These are phyloP conservation scores for Voacanga thouarsii DNA, from an alignment of 257 asterid species.

Conservation along the genomic window DNA sequence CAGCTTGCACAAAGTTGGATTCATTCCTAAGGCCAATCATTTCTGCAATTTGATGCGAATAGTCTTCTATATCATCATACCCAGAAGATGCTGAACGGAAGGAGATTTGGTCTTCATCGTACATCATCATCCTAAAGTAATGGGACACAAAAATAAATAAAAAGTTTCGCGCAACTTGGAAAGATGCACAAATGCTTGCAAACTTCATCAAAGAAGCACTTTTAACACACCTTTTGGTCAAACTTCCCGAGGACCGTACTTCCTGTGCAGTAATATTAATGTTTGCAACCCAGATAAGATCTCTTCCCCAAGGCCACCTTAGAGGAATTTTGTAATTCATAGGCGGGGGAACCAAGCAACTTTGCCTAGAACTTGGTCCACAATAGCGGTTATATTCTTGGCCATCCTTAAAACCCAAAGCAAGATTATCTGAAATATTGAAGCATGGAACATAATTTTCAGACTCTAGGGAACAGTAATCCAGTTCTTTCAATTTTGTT, in stretches of 20 bases:
- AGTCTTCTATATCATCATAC: slow-evolving; percentile 89
- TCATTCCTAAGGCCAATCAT: slow-evolving; percentile 89
- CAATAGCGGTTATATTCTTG: slow-evolving; percentile 71
- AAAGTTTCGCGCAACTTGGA: background rate
- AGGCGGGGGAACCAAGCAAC: slow-evolving; percentile 87
- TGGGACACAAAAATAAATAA: slow-evolving; percentile 11
- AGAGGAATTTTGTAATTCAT: slow-evolving; percentile 78
- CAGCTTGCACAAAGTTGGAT: slow-evolving; percentile 78
- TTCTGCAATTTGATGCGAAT: slow-evolving; percentile 97
- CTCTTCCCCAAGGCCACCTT: slow-evolving; percentile 94
- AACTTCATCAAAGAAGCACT: slow-evolving; percentile 10
- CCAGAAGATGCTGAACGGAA: slow-evolving; percentile 83
- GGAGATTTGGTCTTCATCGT: slow-evolving; percentile 96
- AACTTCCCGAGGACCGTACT: slow-evolving; percentile 90
- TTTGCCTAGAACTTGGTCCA: slow-evolving; percentile 47
- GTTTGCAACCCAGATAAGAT: slow-evolving; percentile 96
- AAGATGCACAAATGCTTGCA: background rate
- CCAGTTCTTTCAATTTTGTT: slow-evolving; percentile 64
- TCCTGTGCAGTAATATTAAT: slow-evolving; percentile 97
- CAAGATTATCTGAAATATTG: slow-evolving; percentile 76
- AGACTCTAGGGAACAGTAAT: slow-evolving; percentile 67
- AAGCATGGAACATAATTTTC: slow-evolving; percentile 91
- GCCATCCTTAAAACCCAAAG: slow-evolving; percentile 59
- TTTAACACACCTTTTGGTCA: slow-evolving; percentile 78
- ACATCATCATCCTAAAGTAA: slow-evolving; percentile 89